A percentile compares a stretch with the other conserved stretches of the same genome.
These are phyloP conservation scores for Naganishia antarctica DNA, from an alignment of 768 basidiomycete species.

Conservation along the genomic window DNA sequence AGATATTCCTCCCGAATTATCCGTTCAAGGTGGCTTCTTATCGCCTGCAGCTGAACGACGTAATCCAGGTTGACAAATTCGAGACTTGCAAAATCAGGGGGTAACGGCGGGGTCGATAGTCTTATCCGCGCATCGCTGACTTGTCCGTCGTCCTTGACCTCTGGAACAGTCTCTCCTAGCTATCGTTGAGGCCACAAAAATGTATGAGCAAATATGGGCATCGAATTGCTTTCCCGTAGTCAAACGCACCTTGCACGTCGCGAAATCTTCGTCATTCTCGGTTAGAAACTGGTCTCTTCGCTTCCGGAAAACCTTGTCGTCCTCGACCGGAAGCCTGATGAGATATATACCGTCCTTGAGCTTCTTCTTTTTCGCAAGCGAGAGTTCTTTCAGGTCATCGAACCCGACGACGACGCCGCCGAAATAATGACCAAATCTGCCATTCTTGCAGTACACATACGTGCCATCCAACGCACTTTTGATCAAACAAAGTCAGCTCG, in stretches of 20 bases:
- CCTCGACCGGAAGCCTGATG: slow-evolving; percentile 8
- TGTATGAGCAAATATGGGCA: not conserved
- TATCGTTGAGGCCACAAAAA: slow-evolving; percentile 1
- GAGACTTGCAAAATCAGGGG: not conserved
- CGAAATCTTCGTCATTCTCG: slow-evolving; percentile 31
- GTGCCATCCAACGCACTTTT: slow-evolving; percentile 1
- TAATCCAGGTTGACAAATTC: slow-evolving; percentile 18
- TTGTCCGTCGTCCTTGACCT: not conserved
- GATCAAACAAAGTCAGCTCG: too few species aligned
- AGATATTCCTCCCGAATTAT: slow-evolving; percentile 35
- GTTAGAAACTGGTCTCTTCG: slow-evolving; percentile 27
- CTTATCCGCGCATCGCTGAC: slow-evolving; percentile 1
- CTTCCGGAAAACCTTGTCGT: slow-evolving; percentile 2
- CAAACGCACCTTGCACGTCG: slow-evolving; percentile 32
- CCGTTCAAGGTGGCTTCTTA: slow-evolving; percentile 33
- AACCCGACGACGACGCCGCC: not conserved
- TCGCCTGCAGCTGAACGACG: slow-evolving; percentile 27
- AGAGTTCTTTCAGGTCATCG: slow-evolving; percentile 2
- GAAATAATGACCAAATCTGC: not conserved
- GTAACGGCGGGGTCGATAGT: slow-evolving; percentile 1
- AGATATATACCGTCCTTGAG: slow-evolving; percentile 2
- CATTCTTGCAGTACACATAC: slow-evolving; percentile 21
- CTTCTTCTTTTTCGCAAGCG: slow-evolving; percentile 10
- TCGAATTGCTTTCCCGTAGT: not conserved
- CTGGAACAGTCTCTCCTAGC: slow-evolving; percentile 15